Evolutionary conservation across 2,329 filamentous ascomycete genomes (phyloP).

Genomic region (Penicillium glabrum): DNA sequence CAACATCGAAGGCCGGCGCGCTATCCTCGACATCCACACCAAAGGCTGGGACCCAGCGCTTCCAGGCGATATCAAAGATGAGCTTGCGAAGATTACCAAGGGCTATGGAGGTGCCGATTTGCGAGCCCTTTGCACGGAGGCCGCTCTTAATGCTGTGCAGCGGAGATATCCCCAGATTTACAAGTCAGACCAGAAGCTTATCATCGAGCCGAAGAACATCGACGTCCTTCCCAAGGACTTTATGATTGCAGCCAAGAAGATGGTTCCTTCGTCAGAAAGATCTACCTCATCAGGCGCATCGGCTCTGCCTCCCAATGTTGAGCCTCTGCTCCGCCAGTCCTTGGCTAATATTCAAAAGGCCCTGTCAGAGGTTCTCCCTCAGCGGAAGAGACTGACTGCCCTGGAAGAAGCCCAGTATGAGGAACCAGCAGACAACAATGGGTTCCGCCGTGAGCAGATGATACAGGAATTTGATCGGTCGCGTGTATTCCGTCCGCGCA

Average conservation of each 20-base stretch:
- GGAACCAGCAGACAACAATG: constrained; percentile 76
- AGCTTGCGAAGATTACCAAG: constrained; percentile 82
- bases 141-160: constrained; percentile 92
- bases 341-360: constrained; percentile 67
- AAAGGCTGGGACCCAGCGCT: constrained; percentile 83
- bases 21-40: constrained; percentile 94
- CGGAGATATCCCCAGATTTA: constrained; percentile 97
- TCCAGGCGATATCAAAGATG: constrained; percentile 73
- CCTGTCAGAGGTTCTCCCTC: constrained; percentile 75
- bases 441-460: constrained; percentile 80
- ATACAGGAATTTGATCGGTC: constrained; percentile 80
- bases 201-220: constrained; percentile 83
- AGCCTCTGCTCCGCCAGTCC: constrained; percentile 75
- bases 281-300: constrained; percentile 82
- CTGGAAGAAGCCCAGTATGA: constrained; percentile 93
- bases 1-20: constrained; percentile 72
- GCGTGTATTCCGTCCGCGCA: constrained; percentile 81
- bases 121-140: constrained; percentile 91
- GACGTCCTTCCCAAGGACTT: constrained; percentile 90
- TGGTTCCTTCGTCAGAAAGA: constrained; percentile 90
- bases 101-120: constrained; percentile 96
- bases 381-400: constrained; percentile 82
- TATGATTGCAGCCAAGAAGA: constrained; percentile 94
- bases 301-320: constrained; percentile 74
- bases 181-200: constrained; percentile 79